Evolutionary conservation across 345 rosid genomes (phyloP), one percentile per base, ranked within the genome.

Genomic region (Gossypium ekmanianum): DNA sequence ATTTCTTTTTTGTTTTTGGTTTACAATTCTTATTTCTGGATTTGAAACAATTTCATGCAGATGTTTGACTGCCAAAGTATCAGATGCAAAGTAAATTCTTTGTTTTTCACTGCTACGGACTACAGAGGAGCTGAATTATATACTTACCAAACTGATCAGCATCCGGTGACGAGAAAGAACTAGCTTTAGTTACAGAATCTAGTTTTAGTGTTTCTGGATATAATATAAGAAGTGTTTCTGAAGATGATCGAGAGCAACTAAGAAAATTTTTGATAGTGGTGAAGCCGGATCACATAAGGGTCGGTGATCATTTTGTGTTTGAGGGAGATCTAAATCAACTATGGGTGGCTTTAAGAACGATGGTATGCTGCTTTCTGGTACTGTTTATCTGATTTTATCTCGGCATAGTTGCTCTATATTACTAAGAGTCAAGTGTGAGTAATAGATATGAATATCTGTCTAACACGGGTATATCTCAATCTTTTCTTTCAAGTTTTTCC

Each of bases 41-140:
- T 20, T 68, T 43, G 57, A 14, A 58, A 67, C 45, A 12, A n/a
- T 72, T 61, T 68, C 75, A 17, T 79, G 85, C 87, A 84, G 89
- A 74, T 82, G 84, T 79, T 80, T 83, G 74, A 83, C 41, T 50
- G 61, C 57, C 65, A 11, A 39, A 52, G 61, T 51, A 65, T 58
- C 65, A 18, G 68, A 65, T 67, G 13, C 20, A 79, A 75, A 24
- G 54, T 64, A 45, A 11, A 55, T 54, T 50, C 24, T 52, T 62
- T 9, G 22, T 51, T 67, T 71, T 59, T 77, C 74, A 52, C 52
- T 62, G 74, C 74, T 76, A 41, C 67, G 67, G 61, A 61, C 72
- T 76, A 41, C 71, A 62, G 61, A 61, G 75, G 81, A 71, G 76
- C 68, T 56, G 61, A 45, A 26, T 3, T 34, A 14, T 62, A 50